These are phyloP conservation scores for Ceratocystis harringtonii DNA, from an alignment of 2,329 filamentous ascomycete genomes.

Conservation along the genomic window DNA sequence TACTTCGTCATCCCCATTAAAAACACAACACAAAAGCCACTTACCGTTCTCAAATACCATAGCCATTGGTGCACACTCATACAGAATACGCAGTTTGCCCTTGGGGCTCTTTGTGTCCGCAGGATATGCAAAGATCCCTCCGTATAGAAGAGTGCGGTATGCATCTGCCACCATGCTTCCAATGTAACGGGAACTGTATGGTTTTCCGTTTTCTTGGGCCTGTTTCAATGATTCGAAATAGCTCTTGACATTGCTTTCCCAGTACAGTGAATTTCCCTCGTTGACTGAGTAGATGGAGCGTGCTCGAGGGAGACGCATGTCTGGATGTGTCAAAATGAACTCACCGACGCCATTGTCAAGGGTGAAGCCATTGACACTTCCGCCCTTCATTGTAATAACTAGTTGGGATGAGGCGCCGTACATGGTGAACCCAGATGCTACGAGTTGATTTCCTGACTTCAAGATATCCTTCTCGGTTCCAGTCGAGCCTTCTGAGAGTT, in stretches of 20 bases:
- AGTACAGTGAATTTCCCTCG: slow-evolving; percentile 95
- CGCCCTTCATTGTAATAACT: slow-evolving; percentile 90
- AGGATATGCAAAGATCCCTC: slow-evolving; percentile 93
- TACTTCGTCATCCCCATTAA: background rate
- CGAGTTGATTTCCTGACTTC: slow-evolving; percentile 74
- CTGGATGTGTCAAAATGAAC: slow-evolving; percentile 93
- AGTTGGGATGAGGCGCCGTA: slow-evolving; percentile 94
- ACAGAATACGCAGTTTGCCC: slow-evolving; percentile 92
- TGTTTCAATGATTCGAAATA: slow-evolving; percentile 86
- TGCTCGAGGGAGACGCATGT: slow-evolving; percentile 73
- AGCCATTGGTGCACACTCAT: slow-evolving; percentile 98
- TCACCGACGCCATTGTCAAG: slow-evolving; percentile 92
- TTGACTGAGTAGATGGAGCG: slow-evolving; percentile 94
- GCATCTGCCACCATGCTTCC: slow-evolving; percentile 97
- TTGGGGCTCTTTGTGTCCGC: slow-evolving; percentile 97
- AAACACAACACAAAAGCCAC: slow-evolving; percentile 23
- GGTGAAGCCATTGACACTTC: slow-evolving; percentile 91
- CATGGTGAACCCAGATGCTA: slow-evolving; percentile 98
- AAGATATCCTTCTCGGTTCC: slow-evolving; percentile 76
- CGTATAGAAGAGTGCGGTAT: slow-evolving; percentile 88
- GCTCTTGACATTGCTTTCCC: slow-evolving; percentile 71
- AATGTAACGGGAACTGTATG: slow-evolving; percentile 90
- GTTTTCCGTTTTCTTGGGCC: slow-evolving; percentile 60
- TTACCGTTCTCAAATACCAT: slow-evolving; percentile 96
- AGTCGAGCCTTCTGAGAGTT: slow-evolving; percentile 60